These are phyloP conservation scores for Xylaria sp. DNA, from an alignment of 2,329 filamentous ascomycete genomes.

Conservation along the genomic window DNA sequence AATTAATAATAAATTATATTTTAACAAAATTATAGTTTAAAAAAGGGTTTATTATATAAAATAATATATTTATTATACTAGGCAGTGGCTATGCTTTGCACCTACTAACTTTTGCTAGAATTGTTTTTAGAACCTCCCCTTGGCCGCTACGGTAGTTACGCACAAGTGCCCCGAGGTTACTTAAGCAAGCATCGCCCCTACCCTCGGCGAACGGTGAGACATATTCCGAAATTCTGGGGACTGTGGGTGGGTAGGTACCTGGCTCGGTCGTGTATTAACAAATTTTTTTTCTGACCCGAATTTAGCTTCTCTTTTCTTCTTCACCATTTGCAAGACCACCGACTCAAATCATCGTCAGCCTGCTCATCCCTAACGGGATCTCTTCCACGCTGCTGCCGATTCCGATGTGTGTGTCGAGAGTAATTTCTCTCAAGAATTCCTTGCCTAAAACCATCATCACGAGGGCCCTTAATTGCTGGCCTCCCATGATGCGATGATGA, in stretches of 20 bases:
- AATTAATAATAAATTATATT: too few relatives aligned
- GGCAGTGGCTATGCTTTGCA: too few relatives aligned
- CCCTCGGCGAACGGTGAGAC: constrained; percentile 36
- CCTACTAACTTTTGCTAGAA: too few relatives aligned
- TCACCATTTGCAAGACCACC: constrained; percentile 56
- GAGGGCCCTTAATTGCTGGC: constrained; percentile 71
- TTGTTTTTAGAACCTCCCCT: too few relatives aligned
- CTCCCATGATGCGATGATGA: constrained; percentile 76
- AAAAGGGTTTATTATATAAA: too few relatives aligned
- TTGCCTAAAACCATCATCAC: constrained; percentile 77
- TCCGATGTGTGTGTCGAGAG: constrained; percentile 69
- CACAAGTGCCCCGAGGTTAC: neutral
- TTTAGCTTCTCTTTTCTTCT: constrained; percentile 39
- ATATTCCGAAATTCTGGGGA: constrained; percentile 38
- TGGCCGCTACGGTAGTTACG: neutral
- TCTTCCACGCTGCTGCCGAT: constrained; percentile 60
- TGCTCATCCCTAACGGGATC: constrained; percentile 40
- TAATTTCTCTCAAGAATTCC: constrained; percentile 60
- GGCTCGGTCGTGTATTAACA: constrained; percentile 12
- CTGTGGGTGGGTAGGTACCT: constrained; percentile 17
- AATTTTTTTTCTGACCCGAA: constrained; percentile 35
- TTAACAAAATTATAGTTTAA: too few relatives aligned
- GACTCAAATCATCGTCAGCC: constrained; percentile 58
- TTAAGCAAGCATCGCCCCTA: neutral
- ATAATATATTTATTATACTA: too few relatives aligned